Evolutionary conservation across 345 rosid genomes (phyloP).

Genomic region (Psidium guajava): DNA sequence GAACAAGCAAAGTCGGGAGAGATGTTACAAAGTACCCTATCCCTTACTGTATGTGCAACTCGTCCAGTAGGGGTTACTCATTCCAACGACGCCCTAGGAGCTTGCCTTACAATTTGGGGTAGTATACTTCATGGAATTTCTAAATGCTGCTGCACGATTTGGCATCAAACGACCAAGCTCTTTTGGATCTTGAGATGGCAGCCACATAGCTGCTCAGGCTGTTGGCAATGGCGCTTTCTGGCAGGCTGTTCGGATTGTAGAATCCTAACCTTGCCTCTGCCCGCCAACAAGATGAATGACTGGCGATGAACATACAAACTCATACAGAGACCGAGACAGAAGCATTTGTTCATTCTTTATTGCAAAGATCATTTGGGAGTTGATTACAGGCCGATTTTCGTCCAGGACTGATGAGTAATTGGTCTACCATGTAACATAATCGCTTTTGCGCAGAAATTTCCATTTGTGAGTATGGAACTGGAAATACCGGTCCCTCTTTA

Average conservation of each 20-base stretch:
- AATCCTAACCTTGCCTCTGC: not conserved
- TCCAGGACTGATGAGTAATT: not conserved
- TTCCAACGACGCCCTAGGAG: not conserved
- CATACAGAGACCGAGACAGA: not conserved
- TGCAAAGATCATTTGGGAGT: not conserved
- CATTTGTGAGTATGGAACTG: not conserved
- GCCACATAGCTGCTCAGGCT: not conserved
- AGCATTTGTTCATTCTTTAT: not conserved
- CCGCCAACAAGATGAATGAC: not conserved
- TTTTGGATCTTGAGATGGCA: not conserved
- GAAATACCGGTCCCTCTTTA: not conserved
- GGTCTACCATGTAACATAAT: not conserved
- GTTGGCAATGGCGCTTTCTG: not conserved
- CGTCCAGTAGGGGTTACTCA: not conserved
- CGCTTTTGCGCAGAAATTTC: not conserved
- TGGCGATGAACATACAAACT: not conserved
- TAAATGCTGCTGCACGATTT: not conserved
- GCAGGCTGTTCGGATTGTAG: not conserved
- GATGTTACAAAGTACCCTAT: conserved; percentile 89
- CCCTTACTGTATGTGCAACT: conserved; percentile 81
- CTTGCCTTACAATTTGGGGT: not conserved
- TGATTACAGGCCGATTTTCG: not conserved
- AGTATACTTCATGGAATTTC: not conserved
- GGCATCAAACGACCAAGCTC: not conserved
- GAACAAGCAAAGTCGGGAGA: conserved; percentile 56